A percentile compares a stretch with the other conserved stretches of the same genome.
These are phyloP conservation scores for Cystobasidium onofrii DNA, from an alignment of 768 basidiomycete genomes.

Conservation along the genomic window DNA sequence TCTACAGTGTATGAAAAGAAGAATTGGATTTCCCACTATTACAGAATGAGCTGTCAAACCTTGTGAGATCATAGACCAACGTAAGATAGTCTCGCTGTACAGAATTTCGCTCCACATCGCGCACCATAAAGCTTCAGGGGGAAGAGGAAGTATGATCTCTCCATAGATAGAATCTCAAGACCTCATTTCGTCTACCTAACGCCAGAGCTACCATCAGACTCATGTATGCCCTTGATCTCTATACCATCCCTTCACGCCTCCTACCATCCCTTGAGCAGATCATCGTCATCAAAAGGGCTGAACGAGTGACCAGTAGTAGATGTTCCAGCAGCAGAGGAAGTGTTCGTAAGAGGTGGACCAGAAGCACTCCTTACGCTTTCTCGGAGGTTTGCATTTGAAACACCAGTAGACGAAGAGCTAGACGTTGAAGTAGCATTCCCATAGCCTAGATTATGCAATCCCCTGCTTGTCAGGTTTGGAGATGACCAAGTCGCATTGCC, in stretches of 20 bases:
- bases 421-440: not conserved
- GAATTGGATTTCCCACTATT: no score
- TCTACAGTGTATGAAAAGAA: no score
- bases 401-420: not conserved
- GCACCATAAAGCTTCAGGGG: no score
- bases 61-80: no score
- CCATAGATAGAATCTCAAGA: no score
- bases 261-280: slow-evolving; percentile 29
- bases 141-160: no score
- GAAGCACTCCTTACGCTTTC: not conserved
- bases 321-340: not conserved
- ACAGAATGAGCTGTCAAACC: no score
- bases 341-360: not conserved
- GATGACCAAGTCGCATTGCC: slow-evolving; percentile 2
- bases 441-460: not conserved
- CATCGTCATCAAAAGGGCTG: slow-evolving; percentile 31
- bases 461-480: not conserved
- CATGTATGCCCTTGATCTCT: no score
- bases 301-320: not conserved
- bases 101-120: no score
- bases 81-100: no score
- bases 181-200: no score
- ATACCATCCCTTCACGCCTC: not conserved
- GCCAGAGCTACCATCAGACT: no score
- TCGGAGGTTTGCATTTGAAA: not conserved